Evolutionary conservation across 768 basidiomycete genomes (phyloP).

Genomic region (Pleurotus tuoliensis): DNA sequence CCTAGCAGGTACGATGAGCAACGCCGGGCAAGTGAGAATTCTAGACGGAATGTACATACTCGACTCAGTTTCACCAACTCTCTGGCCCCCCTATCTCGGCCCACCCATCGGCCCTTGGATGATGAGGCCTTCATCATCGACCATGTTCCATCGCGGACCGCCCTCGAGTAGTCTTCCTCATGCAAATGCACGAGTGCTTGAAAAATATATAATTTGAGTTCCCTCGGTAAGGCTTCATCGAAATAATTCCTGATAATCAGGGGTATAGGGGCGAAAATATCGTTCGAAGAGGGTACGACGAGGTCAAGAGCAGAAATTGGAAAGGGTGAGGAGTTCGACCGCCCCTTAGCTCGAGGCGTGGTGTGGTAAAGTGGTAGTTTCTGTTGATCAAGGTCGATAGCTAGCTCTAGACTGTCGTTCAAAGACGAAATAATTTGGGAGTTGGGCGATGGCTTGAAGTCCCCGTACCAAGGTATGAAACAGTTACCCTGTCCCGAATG

Average conservation of each 20-base stretch:
- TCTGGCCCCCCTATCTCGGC: slow-evolving; percentile 65
- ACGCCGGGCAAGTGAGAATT: not conserved
- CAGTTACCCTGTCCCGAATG: slow-evolving; percentile 28
- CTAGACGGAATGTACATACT: slow-evolving; percentile 41
- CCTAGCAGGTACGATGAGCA: slow-evolving; percentile 35
- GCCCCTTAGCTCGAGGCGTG: slow-evolving; percentile 43
- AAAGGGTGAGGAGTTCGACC: slow-evolving; percentile 63
- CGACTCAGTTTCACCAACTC: slow-evolving; percentile 78
- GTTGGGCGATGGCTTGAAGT: slow-evolving; percentile 17
- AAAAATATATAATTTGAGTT: slow-evolving; percentile 63
- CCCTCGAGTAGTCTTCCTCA: slow-evolving; percentile 51
- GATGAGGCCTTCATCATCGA: slow-evolving; percentile 57
- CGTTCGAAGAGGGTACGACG: slow-evolving; percentile 37
- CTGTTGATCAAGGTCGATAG: not conserved
- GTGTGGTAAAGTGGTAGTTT: slow-evolving; percentile 15
- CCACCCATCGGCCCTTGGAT: slow-evolving; percentile 68
- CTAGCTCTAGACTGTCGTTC: slow-evolving; percentile 7
- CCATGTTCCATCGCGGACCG: slow-evolving; percentile 49
- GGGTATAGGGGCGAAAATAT: slow-evolving; percentile 50
- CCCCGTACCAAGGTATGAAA: slow-evolving; percentile 41
- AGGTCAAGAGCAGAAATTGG: slow-evolving; percentile 60
- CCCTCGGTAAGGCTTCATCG: slow-evolving; percentile 66
- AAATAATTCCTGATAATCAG: slow-evolving; percentile 54
- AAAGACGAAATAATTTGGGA: slow-evolving; percentile 2
- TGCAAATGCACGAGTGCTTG: slow-evolving; percentile 50